Evolutionary conservation across 805 yeast genomes (phyloP), one percentile per base, ranked within the genome.

Genomic region (Isabelozyma pseudorhagii): DNA sequence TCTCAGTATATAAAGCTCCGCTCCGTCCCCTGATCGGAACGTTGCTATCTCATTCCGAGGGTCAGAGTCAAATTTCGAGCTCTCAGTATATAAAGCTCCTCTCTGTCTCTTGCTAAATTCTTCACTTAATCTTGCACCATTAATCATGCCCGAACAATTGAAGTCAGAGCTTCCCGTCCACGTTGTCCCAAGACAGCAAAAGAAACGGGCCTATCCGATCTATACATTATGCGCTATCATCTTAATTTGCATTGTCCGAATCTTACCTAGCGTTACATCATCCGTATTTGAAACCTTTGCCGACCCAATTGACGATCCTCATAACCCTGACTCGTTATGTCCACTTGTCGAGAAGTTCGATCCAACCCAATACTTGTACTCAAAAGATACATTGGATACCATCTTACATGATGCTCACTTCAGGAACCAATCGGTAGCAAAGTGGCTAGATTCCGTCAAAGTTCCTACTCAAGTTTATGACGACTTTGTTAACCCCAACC

Each of bases 391-490:
- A 8, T 40, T 70, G 8, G 45, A 52, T 14, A 52, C 46, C 11
- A 70, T 71, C 15, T 58, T 70, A 18, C 56, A 59, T 25, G 70
- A 68, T 47, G 51, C 56, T 10, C 36, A 49, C 1, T 71, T 64
- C 52, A 57, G 55, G 40, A 52, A 61, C 11, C 50, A 42, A 36
- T 63, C 72, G 0, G 48, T 58, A 28, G 48, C 49, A 13, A 66
- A 59, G 44, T 54, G 68, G 41, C 50, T 60, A 14, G 66, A 57
- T 1, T 66, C 75, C 0, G 62, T 71, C 21, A 52, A 50, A 40
- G 52, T 63, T 39, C 75, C 74, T 5, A 68, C 75, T 6, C 66
- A 64, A 49, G 55, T 62, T 13, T 69, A 55, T 40, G 75, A 69
- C 44, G 64, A 57, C 13, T 63, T 69, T 66, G 50, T 59, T 9